These are phyloP conservation scores for Fusarium staphyleae DNA, from an alignment of 2,329 filamentous ascomycete species.

Conservation along the genomic window DNA sequence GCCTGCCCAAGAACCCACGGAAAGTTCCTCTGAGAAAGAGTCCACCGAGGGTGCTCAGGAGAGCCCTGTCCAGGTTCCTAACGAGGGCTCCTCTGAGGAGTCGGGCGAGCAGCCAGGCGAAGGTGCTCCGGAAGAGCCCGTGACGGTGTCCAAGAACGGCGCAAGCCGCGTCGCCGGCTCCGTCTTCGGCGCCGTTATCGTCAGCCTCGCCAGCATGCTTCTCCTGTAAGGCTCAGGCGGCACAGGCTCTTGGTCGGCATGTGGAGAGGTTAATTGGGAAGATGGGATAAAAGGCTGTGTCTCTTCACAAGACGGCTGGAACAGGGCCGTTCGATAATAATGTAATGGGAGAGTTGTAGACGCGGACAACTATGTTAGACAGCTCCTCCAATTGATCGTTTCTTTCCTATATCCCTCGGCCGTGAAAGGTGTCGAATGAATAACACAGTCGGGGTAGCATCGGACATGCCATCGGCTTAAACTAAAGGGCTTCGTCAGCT, in stretches of 20 bases:
- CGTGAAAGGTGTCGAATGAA: background rate
- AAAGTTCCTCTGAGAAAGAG: background rate
- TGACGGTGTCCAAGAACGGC: slow-evolving; percentile 30
- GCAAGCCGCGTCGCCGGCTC: slow-evolving; percentile 27
- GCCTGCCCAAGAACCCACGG: too few relatives aligned
- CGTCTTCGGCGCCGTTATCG: slow-evolving; percentile 13
- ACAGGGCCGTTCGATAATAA: background rate
- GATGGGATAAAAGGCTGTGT: background rate
- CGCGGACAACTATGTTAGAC: slow-evolving; percentile 12
- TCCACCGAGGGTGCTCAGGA: background rate
- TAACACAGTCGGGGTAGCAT: slow-evolving; percentile 20
- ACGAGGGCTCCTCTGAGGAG: too few relatives aligned
- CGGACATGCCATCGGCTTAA: slow-evolving; percentile 17
- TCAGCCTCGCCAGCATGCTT: slow-evolving; percentile 18
- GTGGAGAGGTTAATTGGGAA: background rate
- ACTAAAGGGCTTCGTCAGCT: slow-evolving; percentile 9
- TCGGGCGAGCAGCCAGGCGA: background rate
- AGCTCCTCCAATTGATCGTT: slow-evolving; percentile 25
- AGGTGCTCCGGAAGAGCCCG: slow-evolving; percentile 14
- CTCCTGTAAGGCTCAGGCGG: slow-evolving; percentile 19
- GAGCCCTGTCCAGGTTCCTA: too few relatives aligned
- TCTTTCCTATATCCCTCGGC: slow-evolving; percentile 11
- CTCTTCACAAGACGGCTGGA: slow-evolving; percentile 18
- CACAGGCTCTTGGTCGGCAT: background rate
- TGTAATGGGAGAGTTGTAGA: background rate